Percentiles rank a stretch among this genome's conserved stretches.
phyloP scores from a whole-genome alignment of 75 land plant genomes.

The Chamaecyparis obtusa region DNA sequence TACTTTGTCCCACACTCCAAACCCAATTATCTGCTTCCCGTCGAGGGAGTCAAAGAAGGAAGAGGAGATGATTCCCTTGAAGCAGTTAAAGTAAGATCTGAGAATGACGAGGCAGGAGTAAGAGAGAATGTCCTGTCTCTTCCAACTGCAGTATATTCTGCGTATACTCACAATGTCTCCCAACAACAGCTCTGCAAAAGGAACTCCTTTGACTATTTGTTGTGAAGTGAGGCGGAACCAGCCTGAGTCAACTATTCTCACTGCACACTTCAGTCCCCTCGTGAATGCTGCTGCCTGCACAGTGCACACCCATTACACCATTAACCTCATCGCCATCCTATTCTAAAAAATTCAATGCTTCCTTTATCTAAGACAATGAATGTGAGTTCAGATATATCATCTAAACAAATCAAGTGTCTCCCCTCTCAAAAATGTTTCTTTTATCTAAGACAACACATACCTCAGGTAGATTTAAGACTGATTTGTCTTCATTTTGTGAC shows the following conservation, averaged over 20 bases:
- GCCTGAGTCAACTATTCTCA: background rate
- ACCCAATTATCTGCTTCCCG: background rate
- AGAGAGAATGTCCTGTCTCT: too few relatives aligned
- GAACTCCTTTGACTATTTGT: background rate
- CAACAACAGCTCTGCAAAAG: background rate
- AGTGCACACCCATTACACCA: too few relatives aligned
- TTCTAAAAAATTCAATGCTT: too few relatives aligned
- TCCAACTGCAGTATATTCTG: too few relatives aligned
- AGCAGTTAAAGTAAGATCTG: background rate
- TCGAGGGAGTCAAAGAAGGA: conserved; percentile 10
- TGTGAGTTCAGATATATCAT: too few relatives aligned
- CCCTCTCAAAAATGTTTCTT: background rate
- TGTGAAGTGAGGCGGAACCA: background rate
- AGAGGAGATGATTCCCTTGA: background rate
- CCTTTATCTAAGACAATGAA: too few relatives aligned
- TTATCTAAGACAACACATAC: background rate
- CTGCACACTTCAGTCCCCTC: background rate
- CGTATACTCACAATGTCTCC: background rate
- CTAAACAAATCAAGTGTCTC: too few relatives aligned
- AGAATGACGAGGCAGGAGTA: background rate
- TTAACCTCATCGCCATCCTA: too few relatives aligned
- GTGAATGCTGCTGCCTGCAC: background rate
- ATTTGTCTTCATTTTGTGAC: background rate
- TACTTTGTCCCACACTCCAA: conserved; percentile 12
- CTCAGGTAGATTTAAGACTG: background rate